Base-by-base conservation (phyloP, 192 early-diverging fungal genomes). In the Pilaira anomala region DNA sequence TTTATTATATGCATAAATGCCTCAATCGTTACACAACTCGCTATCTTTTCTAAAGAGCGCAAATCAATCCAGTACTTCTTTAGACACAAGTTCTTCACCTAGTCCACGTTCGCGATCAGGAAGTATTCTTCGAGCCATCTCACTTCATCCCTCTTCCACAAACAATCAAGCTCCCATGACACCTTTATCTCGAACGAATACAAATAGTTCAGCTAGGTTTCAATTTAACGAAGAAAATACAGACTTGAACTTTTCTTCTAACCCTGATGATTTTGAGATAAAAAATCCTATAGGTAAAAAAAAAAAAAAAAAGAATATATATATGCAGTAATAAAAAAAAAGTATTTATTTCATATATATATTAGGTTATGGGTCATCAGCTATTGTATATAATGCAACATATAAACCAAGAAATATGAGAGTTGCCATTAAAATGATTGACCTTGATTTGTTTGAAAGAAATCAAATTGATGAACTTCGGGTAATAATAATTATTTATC, bases 391-490 rank as follows among this genome's bases (percentile, higher is more conserved):
- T 65, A 80, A 79, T 48, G 93, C 91, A 18, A 77, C 76, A 56
- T 93, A 91, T 68, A 83, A 84, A 58, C 90, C 91, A 4, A 54
- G 79, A 11, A 80, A 82, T 55, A 86, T 79, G 69, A 65, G 78
- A n/a, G 87, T 93, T 13, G 88, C 88, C 16, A 83, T 93, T 53
- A 94, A 94, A 68, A 84, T 93, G 57, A 91, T 94, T 64, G 91
- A 94, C 60, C 76, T 94, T 56, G 93, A 94, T 71, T 82, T 86
- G 76, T 94, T 94, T 85, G 91, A 93, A 67, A 75, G 93, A 22
- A 89, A 91, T 73, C 93, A 94, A 69, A 94, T 94, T 64, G 93
- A 94, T 69, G 93, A 94, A 73, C 77, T 94, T 46, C 66, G 93
- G 73, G 87, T 89, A 79, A 63, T 66, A 72, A 13, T 30, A 12